Percentiles rank a stretch among this genome's conserved stretches.
These are phyloP conservation scores for Drechslera avenae DNA, from an alignment of 2,329 filamentous ascomycete species.

Conservation along the genomic window DNA sequence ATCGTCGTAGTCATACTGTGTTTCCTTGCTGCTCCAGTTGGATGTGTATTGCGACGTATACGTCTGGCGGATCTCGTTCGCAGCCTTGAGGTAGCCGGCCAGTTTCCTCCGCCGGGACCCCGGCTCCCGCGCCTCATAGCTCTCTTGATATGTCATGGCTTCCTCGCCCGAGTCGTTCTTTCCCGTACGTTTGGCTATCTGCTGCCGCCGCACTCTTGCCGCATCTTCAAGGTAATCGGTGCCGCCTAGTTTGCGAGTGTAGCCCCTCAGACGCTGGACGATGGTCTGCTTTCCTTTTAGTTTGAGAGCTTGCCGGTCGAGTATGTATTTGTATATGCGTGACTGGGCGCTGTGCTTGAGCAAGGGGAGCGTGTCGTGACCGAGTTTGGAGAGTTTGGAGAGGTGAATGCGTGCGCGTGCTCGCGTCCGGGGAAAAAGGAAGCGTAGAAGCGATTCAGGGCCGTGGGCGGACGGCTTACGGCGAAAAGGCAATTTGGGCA, in stretches of 20 bases:
- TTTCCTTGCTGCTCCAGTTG: constrained; percentile 55
- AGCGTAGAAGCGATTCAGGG: constrained; percentile 60
- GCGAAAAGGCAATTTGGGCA: constrained; percentile 41
- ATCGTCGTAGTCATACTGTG: constrained; percentile 50
- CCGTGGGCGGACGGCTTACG: constrained; percentile 40
- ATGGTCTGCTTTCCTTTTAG: constrained; percentile 35
- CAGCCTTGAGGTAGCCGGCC: constrained; percentile 72
- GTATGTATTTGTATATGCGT: constrained; percentile 74
- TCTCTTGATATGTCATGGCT: constrained; percentile 41
- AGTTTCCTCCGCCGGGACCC: constrained; percentile 80
- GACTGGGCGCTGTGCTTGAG: constrained; percentile 75
- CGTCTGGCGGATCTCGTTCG: constrained; percentile 71
- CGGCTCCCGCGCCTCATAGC: constrained; percentile 58
- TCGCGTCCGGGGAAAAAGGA: constrained; percentile 70
- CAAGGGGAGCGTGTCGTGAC: constrained; percentile 73
- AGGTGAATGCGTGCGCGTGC: constrained; percentile 69
- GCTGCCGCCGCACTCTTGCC: constrained; percentile 34
- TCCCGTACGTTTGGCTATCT: constrained; percentile 35
- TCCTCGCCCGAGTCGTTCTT: constrained; percentile 29
- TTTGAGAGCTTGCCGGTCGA: constrained; percentile 61
- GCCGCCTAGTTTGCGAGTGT: constrained; percentile 40
- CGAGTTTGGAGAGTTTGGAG: constrained; percentile 71
- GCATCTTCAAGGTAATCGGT: constrained; percentile 42
- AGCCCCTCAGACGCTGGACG: constrained; percentile 39
- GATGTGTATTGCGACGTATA: constrained; percentile 63